phyloP scores from a whole-genome alignment of 1,284 basidiomycete genomes.

The Leccinum pachyderme region DNA sequence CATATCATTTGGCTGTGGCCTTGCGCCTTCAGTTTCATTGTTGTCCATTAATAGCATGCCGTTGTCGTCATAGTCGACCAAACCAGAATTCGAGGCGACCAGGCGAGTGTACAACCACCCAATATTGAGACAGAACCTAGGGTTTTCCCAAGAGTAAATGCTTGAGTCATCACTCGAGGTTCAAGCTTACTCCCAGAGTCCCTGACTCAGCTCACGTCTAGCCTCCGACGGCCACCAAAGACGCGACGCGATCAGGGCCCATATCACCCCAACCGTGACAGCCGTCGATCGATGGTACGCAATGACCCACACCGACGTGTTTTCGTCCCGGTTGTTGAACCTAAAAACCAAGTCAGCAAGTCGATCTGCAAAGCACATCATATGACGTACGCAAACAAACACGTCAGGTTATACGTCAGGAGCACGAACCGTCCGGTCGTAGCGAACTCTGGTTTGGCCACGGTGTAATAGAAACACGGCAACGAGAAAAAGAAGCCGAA shows the following conservation, averaged over 20 bases:
- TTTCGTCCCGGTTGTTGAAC: constrained; percentile 78
- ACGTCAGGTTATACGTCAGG: constrained; percentile 88
- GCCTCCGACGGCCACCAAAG: constrained; percentile 97
- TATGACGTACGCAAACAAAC: constrained; percentile 70
- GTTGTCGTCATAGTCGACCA: constrained; percentile 40
- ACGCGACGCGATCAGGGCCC: constrained; percentile 84
- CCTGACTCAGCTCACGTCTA: constrained; percentile 79
- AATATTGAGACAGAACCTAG: constrained; percentile 77
- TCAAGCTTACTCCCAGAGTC: constrained; percentile 74
- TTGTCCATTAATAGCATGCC: constrained; percentile 22
- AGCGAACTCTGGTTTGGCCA: constrained; percentile 76
- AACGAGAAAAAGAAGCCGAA: constrained; percentile 91
- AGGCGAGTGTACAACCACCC: constrained; percentile 84
- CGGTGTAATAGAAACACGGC: constrained; percentile 92
- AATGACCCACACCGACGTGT: constrained; percentile 69
- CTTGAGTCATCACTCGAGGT: too few species aligned
- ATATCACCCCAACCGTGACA: constrained; percentile 87
- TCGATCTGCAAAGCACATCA: background rate
- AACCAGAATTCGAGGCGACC: constrained; percentile 73
- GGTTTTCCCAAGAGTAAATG: background rate
- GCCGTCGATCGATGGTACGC: constrained; percentile 77
- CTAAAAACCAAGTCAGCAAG: constrained; percentile 37
- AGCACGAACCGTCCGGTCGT: constrained; percentile 87
- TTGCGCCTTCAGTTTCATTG: background rate
- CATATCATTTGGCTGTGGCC: background rate